A percentile compares a stretch with the other conserved stretches of the same genome.
Evolutionary conservation across 2,329 filamentous ascomycete genomes (phyloP).

Genomic region (Aureobasidium zeae): DNA sequence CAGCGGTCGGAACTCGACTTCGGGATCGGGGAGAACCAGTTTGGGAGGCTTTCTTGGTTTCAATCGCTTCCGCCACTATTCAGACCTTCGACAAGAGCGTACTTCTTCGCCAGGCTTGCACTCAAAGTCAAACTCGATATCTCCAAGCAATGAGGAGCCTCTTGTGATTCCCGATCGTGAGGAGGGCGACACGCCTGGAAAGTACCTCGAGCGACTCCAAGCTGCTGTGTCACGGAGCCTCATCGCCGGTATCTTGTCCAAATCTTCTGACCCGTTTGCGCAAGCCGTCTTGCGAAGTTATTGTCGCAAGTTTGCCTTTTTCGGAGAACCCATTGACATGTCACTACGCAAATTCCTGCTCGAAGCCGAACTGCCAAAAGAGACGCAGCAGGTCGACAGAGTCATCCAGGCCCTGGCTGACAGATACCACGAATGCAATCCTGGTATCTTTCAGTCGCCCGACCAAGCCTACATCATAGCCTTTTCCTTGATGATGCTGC

Average conservation of each 20-base stretch:
- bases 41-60: slow-evolving; percentile 82
- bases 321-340: slow-evolving; percentile 97
- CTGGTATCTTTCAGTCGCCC: slow-evolving; percentile 79
- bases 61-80: slow-evolving; percentile 68
- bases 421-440: slow-evolving; percentile 95
- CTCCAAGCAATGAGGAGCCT: slow-evolving; percentile 58
- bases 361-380: slow-evolving; percentile 91
- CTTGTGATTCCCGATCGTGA: slow-evolving; percentile 64
- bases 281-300: slow-evolving; percentile 81
- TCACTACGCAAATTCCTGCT: slow-evolving; percentile 89
- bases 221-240: slow-evolving; percentile 68
- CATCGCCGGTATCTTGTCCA: slow-evolving; percentile 77
- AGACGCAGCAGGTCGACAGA: slow-evolving; percentile 95
- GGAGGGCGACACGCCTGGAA: slow-evolving; percentile 82
- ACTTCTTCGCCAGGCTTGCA: slow-evolving; percentile 64
- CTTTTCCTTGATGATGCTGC: slow-evolving; percentile 90
- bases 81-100: slow-evolving; percentile 58
- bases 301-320: slow-evolving; percentile 91
- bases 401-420: slow-evolving; percentile 92
- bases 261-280: slow-evolving; percentile 76
- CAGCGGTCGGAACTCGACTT: slow-evolving; percentile 64
- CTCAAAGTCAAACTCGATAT: slow-evolving; percentile 78
- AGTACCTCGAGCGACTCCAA: slow-evolving; percentile 77
- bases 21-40: slow-evolving; percentile 77
- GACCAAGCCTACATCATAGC: slow-evolving; percentile 98